These are phyloP conservation scores for Talaromyces verruculosus DNA, from an alignment of 2,329 filamentous ascomycete genomes.

Conservation along the genomic window DNA sequence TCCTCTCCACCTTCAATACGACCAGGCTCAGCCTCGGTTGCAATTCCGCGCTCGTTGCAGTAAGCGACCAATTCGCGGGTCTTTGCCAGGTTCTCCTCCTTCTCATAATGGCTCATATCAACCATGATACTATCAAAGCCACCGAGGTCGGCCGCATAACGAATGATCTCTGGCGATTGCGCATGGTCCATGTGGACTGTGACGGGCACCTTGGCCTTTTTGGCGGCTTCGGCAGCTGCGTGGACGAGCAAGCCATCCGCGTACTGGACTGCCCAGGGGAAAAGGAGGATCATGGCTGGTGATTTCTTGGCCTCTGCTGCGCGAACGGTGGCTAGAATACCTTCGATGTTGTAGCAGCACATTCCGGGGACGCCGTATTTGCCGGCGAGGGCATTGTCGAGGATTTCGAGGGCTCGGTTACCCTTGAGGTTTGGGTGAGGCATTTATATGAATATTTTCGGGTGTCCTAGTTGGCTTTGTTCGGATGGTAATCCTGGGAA, in stretches of 20 bases:
- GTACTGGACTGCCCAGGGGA: slow-evolving; percentile 72
- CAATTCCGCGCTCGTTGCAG: slow-evolving; percentile 65
- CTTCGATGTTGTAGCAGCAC: slow-evolving; percentile 69
- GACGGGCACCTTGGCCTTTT: slow-evolving; percentile 59
- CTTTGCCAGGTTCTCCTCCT: slow-evolving; percentile 65
- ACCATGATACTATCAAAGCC: slow-evolving; percentile 74
- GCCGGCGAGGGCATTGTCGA: slow-evolving; percentile 56
- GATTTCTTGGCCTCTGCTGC: slow-evolving; percentile 67
- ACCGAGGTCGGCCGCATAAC: slow-evolving; percentile 59
- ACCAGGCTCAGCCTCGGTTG: slow-evolving; percentile 70
- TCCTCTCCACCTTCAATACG: slow-evolving; percentile 73
- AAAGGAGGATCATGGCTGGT: slow-evolving; percentile 70
- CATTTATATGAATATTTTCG: slow-evolving; percentile 28
- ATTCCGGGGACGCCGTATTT: slow-evolving; percentile 62
- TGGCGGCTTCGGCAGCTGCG: slow-evolving; percentile 57
- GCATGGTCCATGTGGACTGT: slow-evolving; percentile 67
- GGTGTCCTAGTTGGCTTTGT: background rate
- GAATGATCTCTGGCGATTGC: slow-evolving; percentile 63
- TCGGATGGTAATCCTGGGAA: background rate
- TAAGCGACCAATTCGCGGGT: slow-evolving; percentile 63
- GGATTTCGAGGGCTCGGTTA: slow-evolving; percentile 58
- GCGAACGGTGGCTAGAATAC: slow-evolving; percentile 66
- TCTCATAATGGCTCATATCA: slow-evolving; percentile 72
- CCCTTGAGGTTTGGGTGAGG: slow-evolving; percentile 41
- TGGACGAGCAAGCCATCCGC: slow-evolving; percentile 58